Base-by-base conservation (phyloP, 306 rosid species). In the Glycine tomentella region DNA sequence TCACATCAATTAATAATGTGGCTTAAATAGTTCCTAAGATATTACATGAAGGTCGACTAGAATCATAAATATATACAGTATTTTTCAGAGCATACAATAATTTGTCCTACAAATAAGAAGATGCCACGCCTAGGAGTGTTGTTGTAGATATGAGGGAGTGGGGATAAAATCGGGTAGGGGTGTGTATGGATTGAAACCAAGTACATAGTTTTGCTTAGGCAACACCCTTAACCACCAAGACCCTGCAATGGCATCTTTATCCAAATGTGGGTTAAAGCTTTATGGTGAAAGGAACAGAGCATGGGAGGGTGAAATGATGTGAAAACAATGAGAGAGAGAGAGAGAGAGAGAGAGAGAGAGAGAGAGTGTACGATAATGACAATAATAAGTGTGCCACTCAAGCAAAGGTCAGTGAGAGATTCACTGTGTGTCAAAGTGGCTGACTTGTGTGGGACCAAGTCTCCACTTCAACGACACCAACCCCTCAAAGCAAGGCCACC, bases 391-490 rank as follows among this genome's bases (percentile, higher is more conserved):
- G 92, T 90, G 89, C 74, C 88, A 84, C 89, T 88, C 72, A 90
- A 92, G 95, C 88, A 92, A 92, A 80, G 88, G 89, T 25, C 31
- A 25, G 31, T 25, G 31, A 25, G 31, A 25, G 31, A 25, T 25
- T 25, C 31, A 25, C 31, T 25, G 80, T 55, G 83, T 82, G 86
- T 85, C 91, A 80, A 85, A 90, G 85, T 84, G 91, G 92, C 88
- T 82, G 83, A 79, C 84, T 87, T 86, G 64, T 20, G 91, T 86
- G 90, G 97, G 94, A 38, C 87, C 91, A 25, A 79, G 87, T 85
- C 87, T 88, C 92, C 94, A 90, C 92, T 90, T 83, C 89, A 82
- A 89, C 76, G 83, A 88, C 90, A 88, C 90, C 88, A 84, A 89
- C 86, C 78, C 87, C 88, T 66, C 87, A 84, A 87, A 88, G 90